phyloP scores from a whole-genome alignment of 352 stramenopile genomes.

The Phytopythium montanum region DNA sequence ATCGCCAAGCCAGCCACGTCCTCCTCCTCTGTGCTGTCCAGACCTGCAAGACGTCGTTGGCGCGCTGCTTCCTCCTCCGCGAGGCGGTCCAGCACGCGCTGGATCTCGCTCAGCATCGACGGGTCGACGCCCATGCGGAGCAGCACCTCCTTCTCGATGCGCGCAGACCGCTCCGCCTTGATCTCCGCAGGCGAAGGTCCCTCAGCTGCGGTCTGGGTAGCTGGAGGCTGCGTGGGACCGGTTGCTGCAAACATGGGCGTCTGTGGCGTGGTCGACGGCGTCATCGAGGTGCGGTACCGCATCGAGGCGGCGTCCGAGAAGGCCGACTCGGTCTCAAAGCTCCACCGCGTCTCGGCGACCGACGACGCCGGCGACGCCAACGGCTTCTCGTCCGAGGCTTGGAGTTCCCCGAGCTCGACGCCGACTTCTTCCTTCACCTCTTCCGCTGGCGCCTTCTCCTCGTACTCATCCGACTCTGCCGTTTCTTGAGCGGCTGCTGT shows the following conservation, averaged over 20 bases:
- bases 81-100: slow-evolving; percentile 55
- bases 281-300: slow-evolving; percentile 7
- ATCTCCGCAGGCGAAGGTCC: slow-evolving; percentile 21
- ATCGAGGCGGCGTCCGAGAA: slow-evolving; percentile 29
- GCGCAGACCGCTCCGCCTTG: slow-evolving; percentile 43
- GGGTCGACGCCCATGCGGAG: slow-evolving; percentile 68
- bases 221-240: slow-evolving; percentile 9
- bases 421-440: slow-evolving; percentile 9
- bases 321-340: slow-evolving; percentile 55
- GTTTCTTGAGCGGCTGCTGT: slow-evolving; percentile 2
- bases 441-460: slow-evolving; percentile 9
- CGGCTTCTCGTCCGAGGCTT: slow-evolving; percentile 17
- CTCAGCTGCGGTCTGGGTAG: slow-evolving; percentile 2
- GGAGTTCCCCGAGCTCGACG: slow-evolving; percentile 17
- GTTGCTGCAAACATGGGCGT: slow-evolving; percentile 11
- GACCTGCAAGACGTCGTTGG: slow-evolving; percentile 14
- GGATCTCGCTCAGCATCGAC: slow-evolving; percentile 70
- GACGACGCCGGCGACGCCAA: slow-evolving; percentile 35
- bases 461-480: neutral
- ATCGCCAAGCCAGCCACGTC: slow-evolving; percentile 34
- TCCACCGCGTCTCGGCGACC: slow-evolving; percentile 39
- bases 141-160: slow-evolving; percentile 74
- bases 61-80: slow-evolving; percentile 38
- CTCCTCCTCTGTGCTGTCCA: slow-evolving; percentile 15
- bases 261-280: slow-evolving; percentile 4